Evolutionary conservation across 495 filamentous ascomycete genomes (phyloP).

Genomic region (Aspergillus funiculosus): DNA sequence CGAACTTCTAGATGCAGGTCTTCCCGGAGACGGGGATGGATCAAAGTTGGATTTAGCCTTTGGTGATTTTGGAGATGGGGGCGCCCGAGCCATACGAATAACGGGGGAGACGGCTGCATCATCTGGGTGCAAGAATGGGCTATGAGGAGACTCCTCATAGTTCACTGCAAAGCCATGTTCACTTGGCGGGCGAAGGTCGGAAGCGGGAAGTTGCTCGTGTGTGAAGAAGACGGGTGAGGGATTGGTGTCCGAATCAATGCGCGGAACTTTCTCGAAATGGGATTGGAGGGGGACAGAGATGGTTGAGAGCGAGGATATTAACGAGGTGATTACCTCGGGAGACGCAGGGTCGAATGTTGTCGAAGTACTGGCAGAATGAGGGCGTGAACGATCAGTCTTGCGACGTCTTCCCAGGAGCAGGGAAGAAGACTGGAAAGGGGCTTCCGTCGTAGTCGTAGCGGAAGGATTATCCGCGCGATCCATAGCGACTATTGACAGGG

Average conservation of each 20-base stretch:
- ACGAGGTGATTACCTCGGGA: conserved; percentile 86
- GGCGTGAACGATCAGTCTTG: conserved; percentile 36
- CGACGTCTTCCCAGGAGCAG: conserved; percentile 32
- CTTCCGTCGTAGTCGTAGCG: conserved; percentile 22
- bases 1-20: conserved; percentile 37
- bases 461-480: conserved; percentile 26
- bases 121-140: conserved; percentile 54
- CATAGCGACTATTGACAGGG: conserved; percentile 32
- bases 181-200: conserved; percentile 23
- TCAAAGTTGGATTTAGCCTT: conserved; percentile 17
- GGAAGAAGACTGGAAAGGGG: conserved; percentile 31
- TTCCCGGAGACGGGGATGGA: conserved; percentile 18
- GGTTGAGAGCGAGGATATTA: conserved; percentile 86
- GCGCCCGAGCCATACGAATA: conserved; percentile 78
- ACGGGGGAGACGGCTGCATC: conserved; percentile 78
- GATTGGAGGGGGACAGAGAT: conserved; percentile 71
- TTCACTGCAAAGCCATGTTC: conserved; percentile 63
- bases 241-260: conserved; percentile 42
- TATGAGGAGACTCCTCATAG: conserved; percentile 43
- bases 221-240: conserved; percentile 41
- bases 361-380: conserved; percentile 23
- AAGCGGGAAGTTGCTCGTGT: conserved; percentile 28
- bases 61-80: conserved; percentile 56
- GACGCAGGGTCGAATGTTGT: conserved; percentile 54
- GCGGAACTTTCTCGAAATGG: conserved; percentile 63